Evolutionary conservation across 139 green algal species (phyloP), one percentile per base, ranked within the genome.

Genomic region (Diplosphaera chodatii): DNA sequence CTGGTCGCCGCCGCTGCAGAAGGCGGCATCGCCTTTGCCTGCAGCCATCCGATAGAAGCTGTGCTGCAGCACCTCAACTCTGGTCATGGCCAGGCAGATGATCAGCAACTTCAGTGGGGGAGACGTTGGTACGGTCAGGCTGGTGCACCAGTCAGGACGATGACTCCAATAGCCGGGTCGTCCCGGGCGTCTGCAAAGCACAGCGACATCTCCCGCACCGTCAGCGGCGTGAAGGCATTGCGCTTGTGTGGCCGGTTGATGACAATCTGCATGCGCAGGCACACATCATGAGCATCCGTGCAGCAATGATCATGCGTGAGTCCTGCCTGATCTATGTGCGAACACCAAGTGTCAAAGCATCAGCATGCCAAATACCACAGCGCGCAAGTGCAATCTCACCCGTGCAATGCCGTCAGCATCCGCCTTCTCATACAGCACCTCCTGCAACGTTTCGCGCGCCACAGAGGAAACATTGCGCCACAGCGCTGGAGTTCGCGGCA

Each of bases 1-100:
- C 83, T 98, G 95, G 82, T 99, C 95, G 21, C 95, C 95, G 32
- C 95, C 95, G 69, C 87, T 96, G 92, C 95, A 98, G 82, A 98
- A 99, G 0, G 95, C 94, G 34, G 89, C 69, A 15, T 76, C 75
- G 29, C 93, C 94, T 25, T 83, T 79, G 21, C 91, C 90, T 91
- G 74, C 56, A 40, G 80, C 72, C 40, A n/a, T 4, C 37, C 4
- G 16, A 40, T 40, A 32, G 8, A 32, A 69, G 18, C 8, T 30
- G 27, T 30, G n/a, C n/a, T 34, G 31, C 29, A 69, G 37, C 8
- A 15, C 21, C 16, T 4, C 5, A 22, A 4, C 21, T n/a, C n/a
- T 34, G 63, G 63, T 27, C n/a, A 67, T 30, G 29, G 34, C 63
- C 22, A 27, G 4, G 63, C n/a, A 67, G n/a, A n/a, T n/a, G n/a